phyloP scores from a whole-genome alignment of 2,329 filamentous ascomycete species.

The Aspergillus unguis region DNA sequence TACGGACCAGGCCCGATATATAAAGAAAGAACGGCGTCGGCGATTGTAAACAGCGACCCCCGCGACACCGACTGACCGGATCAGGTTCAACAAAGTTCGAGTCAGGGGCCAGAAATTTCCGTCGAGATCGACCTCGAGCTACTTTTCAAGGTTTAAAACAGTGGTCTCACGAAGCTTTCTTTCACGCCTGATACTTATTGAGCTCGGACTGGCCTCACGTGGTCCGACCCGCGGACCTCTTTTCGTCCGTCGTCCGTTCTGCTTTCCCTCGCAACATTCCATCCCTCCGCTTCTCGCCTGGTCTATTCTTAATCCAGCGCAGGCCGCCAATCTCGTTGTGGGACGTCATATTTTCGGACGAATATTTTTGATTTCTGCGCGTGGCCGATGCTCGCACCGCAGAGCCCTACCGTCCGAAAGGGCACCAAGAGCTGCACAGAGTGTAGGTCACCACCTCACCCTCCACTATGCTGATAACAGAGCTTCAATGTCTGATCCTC shows the following conservation, averaged over 20 bases:
- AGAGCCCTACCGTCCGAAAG: conserved; percentile 10
- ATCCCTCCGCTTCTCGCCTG: background rate
- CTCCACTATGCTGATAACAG: background rate
- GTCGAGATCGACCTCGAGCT: too few relatives aligned
- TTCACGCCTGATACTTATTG: too few relatives aligned
- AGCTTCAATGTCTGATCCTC: background rate
- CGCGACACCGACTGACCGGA: too few relatives aligned
- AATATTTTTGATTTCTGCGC: background rate
- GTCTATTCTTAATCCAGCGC: background rate
- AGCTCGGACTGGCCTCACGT: background rate
- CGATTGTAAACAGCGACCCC: background rate
- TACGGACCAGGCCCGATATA: too few relatives aligned
- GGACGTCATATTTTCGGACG: background rate
- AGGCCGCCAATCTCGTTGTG: background rate
- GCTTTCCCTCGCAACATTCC: background rate
- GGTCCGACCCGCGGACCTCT: conserved; percentile 4
- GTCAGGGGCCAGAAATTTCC: too few relatives aligned
- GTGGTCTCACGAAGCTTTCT: too few relatives aligned
- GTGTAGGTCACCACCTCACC: conserved; percentile 11
- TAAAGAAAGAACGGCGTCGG: background rate
- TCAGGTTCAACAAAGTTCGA: too few relatives aligned
- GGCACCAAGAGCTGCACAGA: conserved; percentile 22
- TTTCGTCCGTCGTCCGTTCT: conserved; percentile 11
- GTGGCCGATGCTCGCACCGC: conserved; percentile 11
- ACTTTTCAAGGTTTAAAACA: too few relatives aligned